Base-by-base conservation (phyloP, 495 filamentous ascomycete genomes). In the Aspergillus sclerotiicarbonarius region DNA sequence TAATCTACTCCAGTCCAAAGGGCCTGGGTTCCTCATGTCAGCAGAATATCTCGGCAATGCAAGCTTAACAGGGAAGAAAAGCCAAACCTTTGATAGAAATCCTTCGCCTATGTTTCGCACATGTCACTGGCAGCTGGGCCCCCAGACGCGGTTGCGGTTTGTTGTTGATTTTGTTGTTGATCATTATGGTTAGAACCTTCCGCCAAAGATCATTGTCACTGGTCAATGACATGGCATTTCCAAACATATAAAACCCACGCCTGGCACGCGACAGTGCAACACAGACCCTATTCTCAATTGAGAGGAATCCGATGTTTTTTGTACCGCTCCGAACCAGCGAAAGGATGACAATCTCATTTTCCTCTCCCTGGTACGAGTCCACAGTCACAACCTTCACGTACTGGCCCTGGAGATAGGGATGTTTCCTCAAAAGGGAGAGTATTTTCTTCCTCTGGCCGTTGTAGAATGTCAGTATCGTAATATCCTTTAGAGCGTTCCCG, bases 311-410 rank as follows among this genome's bases (percentile, higher is more conserved):
- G 48, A 90, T 84, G 6, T 71, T 74, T 55, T 20, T 72, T 44
- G 12, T 56, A 35, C 86, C 89, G 63, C 87, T 92, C 46, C 94
- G 80, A 10, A 96, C 93, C 0, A 97, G 74, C 0, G 92, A 96
- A 1, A 97, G 77, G 5, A 98, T 62, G 16, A 97, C 74, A 35
- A 97, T 77, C 18, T 91, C 90, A 62, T 97, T 97, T 63, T 98
- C 92, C 67, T 97, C 91, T 29, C 93, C 93, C 66, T 98, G 94
- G 68, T 93, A 97, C 0, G 90, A 92, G 64, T 98, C 94, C 0
- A 98, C 90, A 0, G 94, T 97, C 39, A 78, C 80, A 1, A 97
- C 85, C 21, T 90, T 91, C 63, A 88, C 80, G 33, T 70, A 67
- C 0, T 62, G 52, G 7, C 71, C 73, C 56, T 70, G 66, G 1